Evolutionary conservation across 2,329 filamentous ascomycete species (phyloP).

Genomic region (Pestalotiopsis sp.): DNA sequence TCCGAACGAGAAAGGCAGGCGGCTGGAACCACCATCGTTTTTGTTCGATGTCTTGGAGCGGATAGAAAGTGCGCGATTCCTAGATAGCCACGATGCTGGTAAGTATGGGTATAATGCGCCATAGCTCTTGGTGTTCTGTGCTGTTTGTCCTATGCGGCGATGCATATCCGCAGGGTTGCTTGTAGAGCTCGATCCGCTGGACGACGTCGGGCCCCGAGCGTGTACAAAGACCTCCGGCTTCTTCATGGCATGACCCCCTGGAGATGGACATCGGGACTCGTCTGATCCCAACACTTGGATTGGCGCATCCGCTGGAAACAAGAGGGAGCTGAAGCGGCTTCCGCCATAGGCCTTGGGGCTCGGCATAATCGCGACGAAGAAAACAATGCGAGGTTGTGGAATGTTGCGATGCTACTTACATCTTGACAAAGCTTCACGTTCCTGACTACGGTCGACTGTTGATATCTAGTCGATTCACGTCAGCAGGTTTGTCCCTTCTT

Average conservation of each 20-base stretch:
- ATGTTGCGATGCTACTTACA: slow-evolving; percentile 3
- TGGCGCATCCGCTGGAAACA: neutral
- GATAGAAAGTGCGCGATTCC: slow-evolving; percentile 76
- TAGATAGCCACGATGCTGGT: slow-evolving; percentile 31
- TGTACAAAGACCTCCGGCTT: neutral
- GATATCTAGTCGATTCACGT: neutral
- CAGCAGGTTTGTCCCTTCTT: neutral
- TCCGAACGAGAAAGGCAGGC: slow-evolving; percentile 80
- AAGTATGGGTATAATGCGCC: slow-evolving; percentile 6
- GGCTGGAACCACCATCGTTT: slow-evolving; percentile 31
- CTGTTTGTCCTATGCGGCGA: neutral
- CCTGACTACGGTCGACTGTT: neutral
- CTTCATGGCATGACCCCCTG: neutral
- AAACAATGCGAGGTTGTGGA: neutral
- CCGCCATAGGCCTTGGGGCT: neutral
- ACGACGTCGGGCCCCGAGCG: neutral
- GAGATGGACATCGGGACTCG: neutral
- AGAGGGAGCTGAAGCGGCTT: neutral
- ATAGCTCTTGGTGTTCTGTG: neutral
- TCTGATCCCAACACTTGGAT: neutral
- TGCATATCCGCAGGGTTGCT: neutral
- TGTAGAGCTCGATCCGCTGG: neutral
- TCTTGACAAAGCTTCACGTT: neutral
- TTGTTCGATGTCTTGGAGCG: slow-evolving; percentile 68
- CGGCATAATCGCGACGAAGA: neutral